Evolutionary conservation across 441 rosid species (phyloP), one percentile per base, ranked within the genome.

Genomic region (Corymbia calophylla): DNA sequence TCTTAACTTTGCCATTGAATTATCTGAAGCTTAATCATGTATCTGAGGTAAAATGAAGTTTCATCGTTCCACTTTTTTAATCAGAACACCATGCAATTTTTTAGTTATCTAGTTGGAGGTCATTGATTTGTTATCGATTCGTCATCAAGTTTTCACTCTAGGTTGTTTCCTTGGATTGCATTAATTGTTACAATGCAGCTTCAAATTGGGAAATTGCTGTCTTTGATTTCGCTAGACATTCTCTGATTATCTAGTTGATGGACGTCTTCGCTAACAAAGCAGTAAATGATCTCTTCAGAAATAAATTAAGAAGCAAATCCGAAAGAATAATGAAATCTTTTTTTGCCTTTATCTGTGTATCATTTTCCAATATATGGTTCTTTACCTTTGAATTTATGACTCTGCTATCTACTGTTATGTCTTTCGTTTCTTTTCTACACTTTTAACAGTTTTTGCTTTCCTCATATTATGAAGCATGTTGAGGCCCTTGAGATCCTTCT

Each of bases 401-500:
- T 87, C 31, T 23, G 14, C 47, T 60, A 51, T 31, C 89, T 12
- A n/a, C 73, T 16, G 39, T 15, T 35, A 21, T 2, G 32, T 39
- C 27, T 80, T 82, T 19, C 53, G 21, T 31, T 77, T 23, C 88
- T 54, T 15, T 66, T 32, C 51, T 84, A 32, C 77, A 9, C 3
- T 47, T 56, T 70, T 87, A 44, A 77, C 84, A 44, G n/a, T 77
- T 77, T 44, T 77, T 44, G 27, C 51, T 77, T 77, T 77, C 27
- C 84, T 77, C 51, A 77, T 32, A 21, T 88, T n/a, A 89, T 90
- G 91, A 93, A 97, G 98, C 97, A 96, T 93, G 99, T 98, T 68
- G 99, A 98, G 94, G 99, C 99, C 39, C 97, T 98, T 66, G 97
- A 96, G 93, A 98, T 98, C 91, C 99, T 98, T 89, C 97, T 98